These are phyloP conservation scores for Calycina herbarum DNA, from an alignment of 2,329 filamentous ascomycete genomes.

Conservation along the genomic window DNA sequence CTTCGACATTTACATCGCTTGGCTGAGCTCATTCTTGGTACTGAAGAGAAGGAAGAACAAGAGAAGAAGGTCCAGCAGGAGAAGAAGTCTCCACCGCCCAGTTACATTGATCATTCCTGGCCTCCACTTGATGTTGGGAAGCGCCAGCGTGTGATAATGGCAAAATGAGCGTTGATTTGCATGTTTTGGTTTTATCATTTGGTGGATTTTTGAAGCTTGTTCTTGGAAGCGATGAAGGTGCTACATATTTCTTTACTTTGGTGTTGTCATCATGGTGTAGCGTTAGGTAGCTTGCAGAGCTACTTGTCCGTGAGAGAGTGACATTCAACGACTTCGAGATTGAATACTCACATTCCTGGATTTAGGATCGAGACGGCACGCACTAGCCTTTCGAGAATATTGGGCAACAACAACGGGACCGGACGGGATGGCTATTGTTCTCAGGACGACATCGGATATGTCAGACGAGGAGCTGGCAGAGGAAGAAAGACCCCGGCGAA, in stretches of 20 bases:
- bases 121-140: slow-evolving; percentile 2
- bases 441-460: background rate
- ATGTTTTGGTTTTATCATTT: slow-evolving; percentile 3
- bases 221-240: slow-evolving; percentile 6
- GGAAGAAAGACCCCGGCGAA: background rate
- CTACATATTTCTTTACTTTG: slow-evolving; percentile 2
- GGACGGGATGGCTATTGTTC: background rate
- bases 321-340: background rate
- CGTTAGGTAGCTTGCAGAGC: slow-evolving; percentile 1
- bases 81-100: background rate
- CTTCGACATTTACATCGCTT: slow-evolving; percentile 24
- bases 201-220: background rate
- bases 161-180: slow-evolving; percentile 4
- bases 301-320: background rate
- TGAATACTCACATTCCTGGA: slow-evolving; percentile 5
- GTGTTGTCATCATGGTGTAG: background rate
- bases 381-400: background rate
- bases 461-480: background rate
- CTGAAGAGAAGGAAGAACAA: background rate
- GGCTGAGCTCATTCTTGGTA: slow-evolving; percentile 16
- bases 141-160: background rate
- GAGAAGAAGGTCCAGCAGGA: background rate
- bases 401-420: background rate
- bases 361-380: background rate
- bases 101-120: slow-evolving; percentile 7